phyloP scores from a whole-genome alignment of 2,329 filamentous ascomycete genomes.

The Fusarium sp. region DNA sequence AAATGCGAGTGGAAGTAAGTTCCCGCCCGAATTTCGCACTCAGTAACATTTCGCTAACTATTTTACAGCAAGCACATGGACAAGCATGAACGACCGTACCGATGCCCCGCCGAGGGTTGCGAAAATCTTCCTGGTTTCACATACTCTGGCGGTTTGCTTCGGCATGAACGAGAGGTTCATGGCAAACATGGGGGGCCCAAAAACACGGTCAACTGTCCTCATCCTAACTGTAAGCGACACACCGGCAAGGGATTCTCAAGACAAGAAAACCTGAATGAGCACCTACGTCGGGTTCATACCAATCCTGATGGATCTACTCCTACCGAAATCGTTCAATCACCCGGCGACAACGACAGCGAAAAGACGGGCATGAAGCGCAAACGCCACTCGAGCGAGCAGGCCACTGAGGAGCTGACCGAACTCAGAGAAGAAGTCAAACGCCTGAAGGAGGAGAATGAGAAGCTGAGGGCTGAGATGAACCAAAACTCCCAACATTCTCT shows the following conservation, averaged over 20 bases:
- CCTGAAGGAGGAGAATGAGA: constrained; percentile 71
- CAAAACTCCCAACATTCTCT: constrained; percentile 58
- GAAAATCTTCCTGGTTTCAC: constrained; percentile 95
- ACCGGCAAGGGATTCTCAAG: constrained; percentile 90
- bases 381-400: constrained; percentile 47
- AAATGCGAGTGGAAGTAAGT: constrained; percentile 95
- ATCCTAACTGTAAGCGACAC: constrained; percentile 87
- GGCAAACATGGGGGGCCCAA: constrained; percentile 88
- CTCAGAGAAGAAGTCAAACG: constrained; percentile 74
- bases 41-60: constrained; percentile 34
- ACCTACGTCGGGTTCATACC: constrained; percentile 88
- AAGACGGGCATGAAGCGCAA: constrained; percentile 60
- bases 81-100: constrained; percentile 94
- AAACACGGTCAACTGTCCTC: constrained; percentile 86
- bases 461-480: constrained; percentile 61
- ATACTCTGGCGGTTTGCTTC: constrained; percentile 87
- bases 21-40: background rate
- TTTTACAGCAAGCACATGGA: constrained; percentile 91
- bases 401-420: constrained; percentile 58
- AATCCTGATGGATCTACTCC: constrained; percentile 53
- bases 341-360: constrained; percentile 59
- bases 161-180: constrained; percentile 94
- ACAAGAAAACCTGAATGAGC: constrained; percentile 93
- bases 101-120: constrained; percentile 82
- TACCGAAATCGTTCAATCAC: constrained; percentile 49